These are phyloP conservation scores for Ilex asprella DNA, from an alignment of 257 asterid species.

Conservation along the genomic window DNA sequence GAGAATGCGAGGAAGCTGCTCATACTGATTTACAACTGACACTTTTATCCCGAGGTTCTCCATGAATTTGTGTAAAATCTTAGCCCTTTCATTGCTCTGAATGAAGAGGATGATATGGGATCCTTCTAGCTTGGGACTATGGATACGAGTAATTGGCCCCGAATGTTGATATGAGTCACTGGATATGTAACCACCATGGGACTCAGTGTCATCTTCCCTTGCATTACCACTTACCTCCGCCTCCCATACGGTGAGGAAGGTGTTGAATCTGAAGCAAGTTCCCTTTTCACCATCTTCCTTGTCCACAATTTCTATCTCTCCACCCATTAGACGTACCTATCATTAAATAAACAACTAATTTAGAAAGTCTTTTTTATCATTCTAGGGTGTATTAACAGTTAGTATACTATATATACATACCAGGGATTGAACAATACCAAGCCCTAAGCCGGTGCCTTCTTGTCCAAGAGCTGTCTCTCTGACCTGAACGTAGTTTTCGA, in stretches of 20 bases:
- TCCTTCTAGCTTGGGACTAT: constrained; percentile 32
- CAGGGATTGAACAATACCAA: constrained; percentile 74
- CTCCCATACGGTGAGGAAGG: constrained; percentile 18
- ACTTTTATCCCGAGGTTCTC: constrained; percentile 45
- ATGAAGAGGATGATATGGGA: constrained; percentile 55
- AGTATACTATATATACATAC: constrained; percentile 21
- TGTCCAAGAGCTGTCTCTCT: constrained; percentile 41
- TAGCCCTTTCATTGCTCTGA: constrained; percentile 39
- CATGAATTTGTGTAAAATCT: constrained; percentile 37
- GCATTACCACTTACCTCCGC: constrained; percentile 1
- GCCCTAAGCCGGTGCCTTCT: constrained; percentile 78
- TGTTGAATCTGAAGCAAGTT: constrained; percentile 50
- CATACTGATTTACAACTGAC: constrained; percentile 30
- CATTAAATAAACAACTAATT: neutral
- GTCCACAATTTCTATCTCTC: constrained; percentile 57
- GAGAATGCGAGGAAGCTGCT: constrained; percentile 38
- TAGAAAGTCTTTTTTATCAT: neutral
- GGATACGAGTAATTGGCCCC: constrained; percentile 14
- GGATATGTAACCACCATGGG: constrained; percentile 7
- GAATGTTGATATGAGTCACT: constrained; percentile 18
- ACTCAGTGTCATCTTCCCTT: constrained; percentile 27
- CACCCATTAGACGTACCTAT: constrained; percentile 75
- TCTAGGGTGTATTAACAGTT: neutral
- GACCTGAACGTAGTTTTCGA: constrained; percentile 78
- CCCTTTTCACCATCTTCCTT: constrained; percentile 53